Conservation (phyloP, 148 eudicot genomes). For the Amaranthus hypochondriacus region DNA sequence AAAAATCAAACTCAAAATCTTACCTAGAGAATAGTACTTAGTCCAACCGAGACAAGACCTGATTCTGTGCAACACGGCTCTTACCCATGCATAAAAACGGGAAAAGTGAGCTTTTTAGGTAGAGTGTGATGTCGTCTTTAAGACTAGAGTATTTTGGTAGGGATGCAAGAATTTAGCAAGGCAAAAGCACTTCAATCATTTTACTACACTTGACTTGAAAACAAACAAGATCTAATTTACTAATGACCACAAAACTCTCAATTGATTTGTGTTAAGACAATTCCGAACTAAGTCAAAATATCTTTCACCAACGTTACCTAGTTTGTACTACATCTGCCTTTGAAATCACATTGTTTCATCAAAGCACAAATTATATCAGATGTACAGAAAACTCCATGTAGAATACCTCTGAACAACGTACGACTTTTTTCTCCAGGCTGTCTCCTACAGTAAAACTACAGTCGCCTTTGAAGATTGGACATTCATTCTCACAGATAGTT, state of each 20-base stretch:
- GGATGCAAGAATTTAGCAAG: too few relatives aligned
- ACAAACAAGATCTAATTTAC: not conserved
- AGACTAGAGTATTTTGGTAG: too few relatives aligned
- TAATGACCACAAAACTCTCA: not conserved
- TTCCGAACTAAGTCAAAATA: not conserved
- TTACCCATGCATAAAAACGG: too few relatives aligned
- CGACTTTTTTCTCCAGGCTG: not conserved
- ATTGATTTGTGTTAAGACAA: not conserved
- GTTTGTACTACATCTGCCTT: not conserved
- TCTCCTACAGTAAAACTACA: not conserved
- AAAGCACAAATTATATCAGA: conserved; percentile 3
- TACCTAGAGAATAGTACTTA: too few relatives aligned
- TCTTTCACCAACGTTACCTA: not conserved
- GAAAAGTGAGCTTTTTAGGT: too few relatives aligned
- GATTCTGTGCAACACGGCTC: too few relatives aligned
- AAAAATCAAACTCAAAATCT: too few relatives aligned
- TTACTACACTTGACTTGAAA: too few relatives aligned
- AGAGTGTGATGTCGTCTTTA: too few relatives aligned
- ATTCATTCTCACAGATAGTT: not conserved
- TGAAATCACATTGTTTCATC: not conserved
- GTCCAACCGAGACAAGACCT: too few relatives aligned
- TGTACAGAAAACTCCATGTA: conserved; percentile 7
- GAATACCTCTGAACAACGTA: not conserved
- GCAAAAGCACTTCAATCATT: too few relatives aligned
- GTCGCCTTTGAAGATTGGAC: not conserved